Percentiles rank a stretch among this genome's conserved stretches.
Evolutionary conservation across 2,329 filamentous ascomycete genomes (phyloP).

Genomic region (Diplodia intermedia): DNA sequence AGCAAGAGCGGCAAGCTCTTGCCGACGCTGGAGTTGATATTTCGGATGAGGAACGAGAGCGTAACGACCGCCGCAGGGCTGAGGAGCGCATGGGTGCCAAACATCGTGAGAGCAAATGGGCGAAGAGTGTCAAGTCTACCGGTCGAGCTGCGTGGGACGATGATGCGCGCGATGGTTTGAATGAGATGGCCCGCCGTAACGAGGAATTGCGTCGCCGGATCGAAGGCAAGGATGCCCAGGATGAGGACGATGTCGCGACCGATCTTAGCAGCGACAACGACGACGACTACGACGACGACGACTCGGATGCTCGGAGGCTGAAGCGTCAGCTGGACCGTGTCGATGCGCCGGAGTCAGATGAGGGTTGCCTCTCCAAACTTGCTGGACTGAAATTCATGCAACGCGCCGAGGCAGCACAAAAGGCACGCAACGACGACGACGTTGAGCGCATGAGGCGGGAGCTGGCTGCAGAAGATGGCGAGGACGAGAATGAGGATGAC

Average conservation of each 20-base stretch:
- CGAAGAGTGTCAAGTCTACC: conserved; percentile 79
- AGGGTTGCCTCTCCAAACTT: conserved; percentile 66
- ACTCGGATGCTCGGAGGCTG: conserved; percentile 62
- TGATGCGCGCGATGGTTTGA: conserved; percentile 76
- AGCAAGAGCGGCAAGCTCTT: conserved; percentile 64
- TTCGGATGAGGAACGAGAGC: conserved; percentile 69
- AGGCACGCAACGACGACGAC: conserved; percentile 80
- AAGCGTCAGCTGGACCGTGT: conserved; percentile 47
- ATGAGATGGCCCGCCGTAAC: conserved; percentile 80
- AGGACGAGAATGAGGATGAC: conserved; percentile 57
- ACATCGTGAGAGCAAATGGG: conserved; percentile 90
- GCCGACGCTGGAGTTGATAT: conserved; percentile 65
- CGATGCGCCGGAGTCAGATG: conserved; percentile 62
- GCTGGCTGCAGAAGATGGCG: conserved; percentile 67
- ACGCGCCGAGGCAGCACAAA: conserved; percentile 79
- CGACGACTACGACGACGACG: conserved; percentile 68
- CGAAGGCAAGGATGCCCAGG: conserved; percentile 69
- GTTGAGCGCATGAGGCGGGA: conserved; percentile 67
- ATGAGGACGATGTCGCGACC: conserved; percentile 58
- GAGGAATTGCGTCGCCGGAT: conserved; percentile 83
- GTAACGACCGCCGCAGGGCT: conserved; percentile 75
- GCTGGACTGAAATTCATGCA: conserved; percentile 94
- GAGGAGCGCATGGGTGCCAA: conserved; percentile 84
- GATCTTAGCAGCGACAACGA: conserved; percentile 60
- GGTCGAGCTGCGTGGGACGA: conserved; percentile 89